Evolutionary conservation across 805 yeast genomes (phyloP), one percentile per base, ranked within the genome.

Genomic region (Clavispora fructus): DNA sequence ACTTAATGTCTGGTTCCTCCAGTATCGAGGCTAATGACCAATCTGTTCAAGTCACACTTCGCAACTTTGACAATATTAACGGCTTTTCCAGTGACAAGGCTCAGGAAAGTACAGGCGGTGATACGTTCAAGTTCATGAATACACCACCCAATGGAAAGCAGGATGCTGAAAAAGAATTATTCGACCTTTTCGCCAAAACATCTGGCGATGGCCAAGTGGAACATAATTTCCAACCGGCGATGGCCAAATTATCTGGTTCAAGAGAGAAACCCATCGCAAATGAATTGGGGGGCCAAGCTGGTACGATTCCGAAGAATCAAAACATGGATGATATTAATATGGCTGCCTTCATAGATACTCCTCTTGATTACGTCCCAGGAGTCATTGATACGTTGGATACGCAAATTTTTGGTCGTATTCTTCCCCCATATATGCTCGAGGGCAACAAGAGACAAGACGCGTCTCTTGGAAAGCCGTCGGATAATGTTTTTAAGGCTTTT

Each of bases 351-450:
- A 17, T 33, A 5, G 46, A 43, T 26, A 40, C 47, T 6, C 47
- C 52, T 13, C 55, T 62, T 35, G 64, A 68, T 44, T 86, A 87
- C 56, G 74, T 86, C 50, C 88, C 94, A 1, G 94, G 95, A 5
- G 83, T 87, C 38, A 85, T 89, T 73, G 96, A 89, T 61, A 86
- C 84, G 53, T 65, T 89, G 40, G 97, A 89, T 61, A 80, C 87
- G 58, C 91, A 87, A 58, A 75, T 89, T 16, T 89, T 89, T 69
- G 97, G 96, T 1, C 69, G 87, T 35, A 83, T 85, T 52, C 60
- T 87, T 41, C 96, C 96, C 2, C 94, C 95, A 3, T 87, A 86
- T 60, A 87, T 87, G 95, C 71, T 82, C 41, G 73, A 68, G 45
- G 48, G 49, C n/a, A 48, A 46, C 48, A 39, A 47, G 31, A 47